A percentile compares a stretch with the other conserved stretches of the same genome.
Conservation (phyloP, 129 eudicot genomes). For the Helichrysum umbraculigerum region DNA sequence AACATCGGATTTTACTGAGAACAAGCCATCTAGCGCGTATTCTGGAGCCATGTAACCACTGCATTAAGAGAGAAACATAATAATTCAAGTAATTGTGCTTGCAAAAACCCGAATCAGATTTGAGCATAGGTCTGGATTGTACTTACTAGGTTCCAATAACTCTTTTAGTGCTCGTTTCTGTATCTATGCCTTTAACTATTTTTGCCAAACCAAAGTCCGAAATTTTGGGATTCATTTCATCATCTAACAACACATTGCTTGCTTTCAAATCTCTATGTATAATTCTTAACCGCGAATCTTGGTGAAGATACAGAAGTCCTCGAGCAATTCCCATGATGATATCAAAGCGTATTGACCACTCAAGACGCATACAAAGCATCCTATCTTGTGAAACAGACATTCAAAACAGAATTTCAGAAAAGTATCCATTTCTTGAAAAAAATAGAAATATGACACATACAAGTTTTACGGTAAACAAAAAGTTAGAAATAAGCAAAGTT, state of each 20-base stretch:
- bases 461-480: not conserved
- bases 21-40: conserved; percentile 41
- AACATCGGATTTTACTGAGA: conserved; percentile 48
- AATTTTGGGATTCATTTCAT: conserved; percentile 43
- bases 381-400: conserved; percentile 27
- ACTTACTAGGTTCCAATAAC: conserved; percentile 48
- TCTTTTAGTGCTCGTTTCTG: conserved; percentile 28
- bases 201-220: conserved; percentile 45
- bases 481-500: not conserved
- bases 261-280: conserved; percentile 47
- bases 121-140: conserved; percentile 1
- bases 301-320: conserved; percentile 50
- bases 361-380: conserved; percentile 30
- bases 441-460: too few relatives aligned
- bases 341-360: conserved; percentile 45
- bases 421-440: too few relatives aligned
- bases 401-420: conserved; percentile 17
- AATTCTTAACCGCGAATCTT: conserved; percentile 43
- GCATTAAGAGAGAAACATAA: not conserved
- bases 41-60: conserved; percentile 58
- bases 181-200: conserved; percentile 39
- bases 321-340: conserved; percentile 42
- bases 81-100: not conserved
- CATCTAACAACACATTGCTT: conserved; percentile 39
- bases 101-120: not conserved